Base-by-base conservation (phyloP, 2,329 filamentous ascomycete genomes). In the Claviceps africana region DNA sequence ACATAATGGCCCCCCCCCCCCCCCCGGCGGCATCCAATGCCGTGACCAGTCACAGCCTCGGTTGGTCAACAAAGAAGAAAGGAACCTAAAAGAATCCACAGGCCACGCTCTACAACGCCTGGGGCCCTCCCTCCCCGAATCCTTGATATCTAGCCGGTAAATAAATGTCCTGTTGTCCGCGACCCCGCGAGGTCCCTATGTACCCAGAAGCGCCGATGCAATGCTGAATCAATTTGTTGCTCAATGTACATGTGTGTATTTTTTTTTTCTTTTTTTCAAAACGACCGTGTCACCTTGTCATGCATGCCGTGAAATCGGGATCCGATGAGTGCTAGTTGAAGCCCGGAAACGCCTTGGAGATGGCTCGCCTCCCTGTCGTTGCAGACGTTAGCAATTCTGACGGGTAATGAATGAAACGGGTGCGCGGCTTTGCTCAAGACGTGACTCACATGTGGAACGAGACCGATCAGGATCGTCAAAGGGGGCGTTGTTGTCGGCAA, bases 391-490 rank as follows among this genome's bases (percentile, higher is more conserved):
- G 44, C 42, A 19, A 21, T 25, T 25, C 13, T n/a, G 19, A 48
- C 8, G 8, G 17, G 13, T 11, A 15, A 25, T 10, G n/a, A 15
- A 5, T 1, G 19, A 17, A 5, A 13, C 9, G 22, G 4, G 1
- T 9, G 9, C 39, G 15, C 15, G 13, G 17, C n/a, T 19, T 17
- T 21, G 19, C 13, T n/a, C 15, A 9, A 15, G 19, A 30, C 19
- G 10, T 31, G 17, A 47, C 70, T 66, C 58, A 72, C 70, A 72
- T 54, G 64, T 63, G 35, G 69, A 66, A 54, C 63, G 64, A 48
- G 63, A 61, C 48, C 63, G 60, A 55, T 72, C 70, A 8, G 68
- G 68, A 45, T 72, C 70, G 30, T 71, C 70, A 55, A 72, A 67
- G 35, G 70, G 69, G 50, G 69, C 67, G 47, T 70, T 70, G 33